A percentile compares a stretch with the other conserved stretches of the same genome.
Conservation (phyloP, 73 alveolate genomes). For the Uronychia setigera region DNA sequence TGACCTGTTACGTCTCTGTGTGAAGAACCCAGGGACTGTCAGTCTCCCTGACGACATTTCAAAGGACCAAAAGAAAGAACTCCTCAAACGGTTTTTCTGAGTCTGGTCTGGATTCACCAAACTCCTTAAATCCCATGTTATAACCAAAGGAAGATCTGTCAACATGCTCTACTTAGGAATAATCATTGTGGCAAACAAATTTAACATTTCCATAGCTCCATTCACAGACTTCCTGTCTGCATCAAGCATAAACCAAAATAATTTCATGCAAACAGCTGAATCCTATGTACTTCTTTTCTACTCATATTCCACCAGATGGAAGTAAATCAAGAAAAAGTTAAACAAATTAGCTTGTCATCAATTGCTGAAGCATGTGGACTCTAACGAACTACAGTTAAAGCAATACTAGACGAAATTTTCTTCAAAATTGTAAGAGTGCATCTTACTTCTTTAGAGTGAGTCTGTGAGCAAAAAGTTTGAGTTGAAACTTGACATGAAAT, state of each 20-base stretch:
- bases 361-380: background rate
- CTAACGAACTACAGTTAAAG: background rate
- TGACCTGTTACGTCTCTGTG: too few relatives aligned
- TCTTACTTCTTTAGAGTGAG: background rate
- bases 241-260: background rate
- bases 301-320: background rate
- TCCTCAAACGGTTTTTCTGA: background rate
- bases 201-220: background rate
- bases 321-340: background rate
- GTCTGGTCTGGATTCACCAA: background rate
- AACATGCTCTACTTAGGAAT: background rate
- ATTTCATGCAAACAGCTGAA: background rate
- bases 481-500: background rate
- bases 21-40: background rate
- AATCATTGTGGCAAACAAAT: background rate
- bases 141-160: background rate
- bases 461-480: background rate
- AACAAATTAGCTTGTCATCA: background rate
- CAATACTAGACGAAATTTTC: background rate
- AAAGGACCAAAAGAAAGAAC: background rate
- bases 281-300: background rate
- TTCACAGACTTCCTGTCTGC: background rate
- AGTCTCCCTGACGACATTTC: background rate
- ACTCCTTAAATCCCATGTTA: background rate
- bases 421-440: background rate